A percentile compares a stretch with the other conserved stretches of the same genome.
Conservation (phyloP, 106 monocot genomes). For the Alisma plantagoaquatica region DNA sequence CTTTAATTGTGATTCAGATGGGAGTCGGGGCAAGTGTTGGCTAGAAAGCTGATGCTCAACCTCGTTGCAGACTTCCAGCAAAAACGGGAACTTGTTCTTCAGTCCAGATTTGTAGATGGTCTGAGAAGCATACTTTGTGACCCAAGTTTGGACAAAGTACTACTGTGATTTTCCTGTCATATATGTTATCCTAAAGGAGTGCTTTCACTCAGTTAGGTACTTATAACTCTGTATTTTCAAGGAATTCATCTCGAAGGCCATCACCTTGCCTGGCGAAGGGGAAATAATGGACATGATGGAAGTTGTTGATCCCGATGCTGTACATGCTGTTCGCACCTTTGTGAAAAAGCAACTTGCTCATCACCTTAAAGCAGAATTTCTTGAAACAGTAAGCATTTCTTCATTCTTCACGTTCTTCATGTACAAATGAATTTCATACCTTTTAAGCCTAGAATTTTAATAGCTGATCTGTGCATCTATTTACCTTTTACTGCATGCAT, state of each 20-base stretch:
- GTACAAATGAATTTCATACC: too few relatives aligned
- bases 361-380: slow-evolving; percentile 47
- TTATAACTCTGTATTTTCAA: slow-evolving; percentile 10
- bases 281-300: slow-evolving; percentile 85
- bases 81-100: slow-evolving; percentile 52
- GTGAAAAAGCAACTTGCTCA: slow-evolving; percentile 50
- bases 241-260: slow-evolving; percentile 93
- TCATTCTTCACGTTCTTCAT: too few relatives aligned
- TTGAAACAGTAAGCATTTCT: slow-evolving; percentile 32
- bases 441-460: too few relatives aligned
- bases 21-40: slow-evolving; percentile 91
- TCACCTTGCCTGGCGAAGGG: slow-evolving; percentile 78
- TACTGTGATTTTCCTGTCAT: not conserved
- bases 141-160: slow-evolving; percentile 82
- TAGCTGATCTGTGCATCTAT: too few relatives aligned
- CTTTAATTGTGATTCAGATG: slow-evolving; percentile 39
- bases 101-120: slow-evolving; percentile 74
- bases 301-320: slow-evolving; percentile 72
- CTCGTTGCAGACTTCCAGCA: slow-evolving; percentile 77
- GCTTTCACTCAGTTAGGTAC: not conserved
- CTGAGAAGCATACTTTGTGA: slow-evolving; percentile 66
- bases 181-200: not conserved
- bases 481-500: too few relatives aligned
- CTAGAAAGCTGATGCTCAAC: slow-evolving; percentile 85
- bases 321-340: slow-evolving; percentile 61